Percentiles rank a stretch among this genome's conserved stretches.
Conservation (phyloP, 1,139 yeast species). For the Saccharomyces hybrid region DNA sequence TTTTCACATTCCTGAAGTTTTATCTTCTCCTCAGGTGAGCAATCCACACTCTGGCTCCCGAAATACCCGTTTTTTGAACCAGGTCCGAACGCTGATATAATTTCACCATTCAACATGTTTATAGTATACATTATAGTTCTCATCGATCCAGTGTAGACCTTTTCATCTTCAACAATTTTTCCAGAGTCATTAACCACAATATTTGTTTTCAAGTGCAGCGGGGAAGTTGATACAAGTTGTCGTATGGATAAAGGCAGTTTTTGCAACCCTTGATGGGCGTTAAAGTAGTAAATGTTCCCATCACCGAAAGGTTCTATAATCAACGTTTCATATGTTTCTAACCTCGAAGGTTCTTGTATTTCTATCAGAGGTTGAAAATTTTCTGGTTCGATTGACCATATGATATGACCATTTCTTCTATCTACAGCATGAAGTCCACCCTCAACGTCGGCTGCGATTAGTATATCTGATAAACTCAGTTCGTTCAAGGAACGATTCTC, state of each 20-base stretch:
- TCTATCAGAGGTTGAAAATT: constrained; percentile 25
- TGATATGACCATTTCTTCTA: constrained; percentile 62
- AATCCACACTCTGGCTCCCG: neutral
- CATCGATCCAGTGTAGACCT: constrained; percentile 80
- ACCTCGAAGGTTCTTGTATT: constrained; percentile 17
- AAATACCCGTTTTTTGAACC: constrained; percentile 22
- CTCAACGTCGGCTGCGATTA: constrained; percentile 76
- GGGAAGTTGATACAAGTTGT: constrained; percentile 74
- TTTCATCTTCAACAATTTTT: constrained; percentile 57
- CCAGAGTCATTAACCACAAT: constrained; percentile 33
- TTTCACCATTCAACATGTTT: constrained; percentile 67
- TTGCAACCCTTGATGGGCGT: constrained; percentile 67
- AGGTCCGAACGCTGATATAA: constrained; percentile 63
- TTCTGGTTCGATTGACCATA: constrained; percentile 64
- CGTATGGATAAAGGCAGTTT: constrained; percentile 76
- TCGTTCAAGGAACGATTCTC: constrained; percentile 18
- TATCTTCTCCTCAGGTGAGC: constrained; percentile 5
- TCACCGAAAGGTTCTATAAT: constrained; percentile 87
- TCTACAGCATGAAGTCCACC: constrained; percentile 82
- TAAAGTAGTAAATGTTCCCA: constrained; percentile 80
- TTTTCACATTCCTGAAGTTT: constrained; percentile 16
- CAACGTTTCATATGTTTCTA: constrained; percentile 41
- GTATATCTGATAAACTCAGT: constrained; percentile 42
- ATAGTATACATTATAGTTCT: constrained; percentile 70
- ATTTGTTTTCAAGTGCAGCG: constrained; percentile 50